phyloP scores from a whole-genome alignment of 352 stramenopile genomes.

The Blastocystis sp. region DNA sequence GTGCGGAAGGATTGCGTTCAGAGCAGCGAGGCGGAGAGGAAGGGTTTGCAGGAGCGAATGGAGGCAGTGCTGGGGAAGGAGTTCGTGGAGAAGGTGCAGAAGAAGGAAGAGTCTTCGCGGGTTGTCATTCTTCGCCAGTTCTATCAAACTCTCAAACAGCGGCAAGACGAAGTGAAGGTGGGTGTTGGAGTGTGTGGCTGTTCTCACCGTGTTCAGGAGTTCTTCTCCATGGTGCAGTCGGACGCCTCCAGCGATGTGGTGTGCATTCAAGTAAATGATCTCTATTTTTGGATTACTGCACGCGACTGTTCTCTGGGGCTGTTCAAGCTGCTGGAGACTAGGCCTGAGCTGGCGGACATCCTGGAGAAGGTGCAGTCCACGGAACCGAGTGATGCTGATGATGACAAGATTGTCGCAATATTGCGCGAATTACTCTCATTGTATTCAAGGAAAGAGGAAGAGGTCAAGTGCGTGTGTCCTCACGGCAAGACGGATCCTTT shows the following conservation, averaged over 20 bases:
- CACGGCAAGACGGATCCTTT: constrained; percentile 18
- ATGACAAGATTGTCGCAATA: background rate
- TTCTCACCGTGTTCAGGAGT: too few species aligned
- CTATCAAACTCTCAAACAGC: background rate
- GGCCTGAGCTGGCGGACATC: too few species aligned
- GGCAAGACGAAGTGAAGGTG: background rate
- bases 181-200: background rate
- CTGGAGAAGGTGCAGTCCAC: too few species aligned
- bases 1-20: background rate
- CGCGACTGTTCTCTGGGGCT: too few species aligned
- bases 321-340: too few species aligned
- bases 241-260: too few species aligned
- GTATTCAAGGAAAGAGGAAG: background rate
- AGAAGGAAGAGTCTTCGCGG: background rate
- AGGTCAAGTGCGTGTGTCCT: background rate
- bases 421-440: background rate
- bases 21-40: background rate
- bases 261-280: too few species aligned
- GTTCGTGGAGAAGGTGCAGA: background rate
- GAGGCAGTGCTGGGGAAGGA: background rate
- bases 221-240: too few species aligned
- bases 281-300: too few species aligned
- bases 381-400: background rate
- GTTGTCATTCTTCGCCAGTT: background rate
- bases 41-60: background rate